Evolutionary conservation across 1,139 yeast genomes (phyloP).

Genomic region (Blastobotrys indianensis): DNA sequence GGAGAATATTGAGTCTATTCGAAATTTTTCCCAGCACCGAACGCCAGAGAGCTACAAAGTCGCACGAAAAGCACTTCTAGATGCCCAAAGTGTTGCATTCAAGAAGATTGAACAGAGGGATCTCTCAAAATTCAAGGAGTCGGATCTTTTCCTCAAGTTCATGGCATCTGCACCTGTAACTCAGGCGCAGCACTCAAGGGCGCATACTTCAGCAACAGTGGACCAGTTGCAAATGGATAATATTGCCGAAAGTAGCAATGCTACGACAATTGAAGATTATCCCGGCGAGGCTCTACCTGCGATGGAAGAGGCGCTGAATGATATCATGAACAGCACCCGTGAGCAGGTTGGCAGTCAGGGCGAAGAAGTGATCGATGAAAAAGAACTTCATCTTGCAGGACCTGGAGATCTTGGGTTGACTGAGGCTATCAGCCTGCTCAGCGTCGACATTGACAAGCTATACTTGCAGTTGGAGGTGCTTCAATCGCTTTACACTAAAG

Average conservation of each 20-base stretch:
- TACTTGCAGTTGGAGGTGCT: constrained; percentile 59
- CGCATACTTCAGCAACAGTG: constrained; percentile 11
- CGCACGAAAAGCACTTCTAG: constrained; percentile 54
- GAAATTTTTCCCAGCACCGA: constrained; percentile 24
- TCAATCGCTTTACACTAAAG: constrained; percentile 64
- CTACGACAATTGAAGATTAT: constrained; percentile 1
- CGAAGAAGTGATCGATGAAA: constrained; percentile 4
- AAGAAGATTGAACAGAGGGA: constrained; percentile 45
- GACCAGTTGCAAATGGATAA: constrained; percentile 28
- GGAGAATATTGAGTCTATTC: constrained; percentile 23
- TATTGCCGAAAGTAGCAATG: constrained; percentile 9
- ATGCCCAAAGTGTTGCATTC: constrained; percentile 50
- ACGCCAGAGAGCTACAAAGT: constrained; percentile 16
- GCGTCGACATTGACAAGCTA: constrained; percentile 54
- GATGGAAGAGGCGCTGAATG: constrained; percentile 64
- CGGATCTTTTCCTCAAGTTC: constrained; percentile 44
- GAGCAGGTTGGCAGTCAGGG: constrained; percentile 3
- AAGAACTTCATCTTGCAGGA: constrained; percentile 44
- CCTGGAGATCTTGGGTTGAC: constrained; percentile 65
- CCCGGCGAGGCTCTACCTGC: constrained; percentile 34
- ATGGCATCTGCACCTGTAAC: constrained; percentile 38
- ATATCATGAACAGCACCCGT: constrained; percentile 42
- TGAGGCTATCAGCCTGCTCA: constrained; percentile 56
- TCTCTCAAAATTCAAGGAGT: constrained; percentile 52
- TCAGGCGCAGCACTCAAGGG: constrained; percentile 9